phyloP scores from a whole-genome alignment of 345 rosid species.

The Euphorbia peplus region DNA sequence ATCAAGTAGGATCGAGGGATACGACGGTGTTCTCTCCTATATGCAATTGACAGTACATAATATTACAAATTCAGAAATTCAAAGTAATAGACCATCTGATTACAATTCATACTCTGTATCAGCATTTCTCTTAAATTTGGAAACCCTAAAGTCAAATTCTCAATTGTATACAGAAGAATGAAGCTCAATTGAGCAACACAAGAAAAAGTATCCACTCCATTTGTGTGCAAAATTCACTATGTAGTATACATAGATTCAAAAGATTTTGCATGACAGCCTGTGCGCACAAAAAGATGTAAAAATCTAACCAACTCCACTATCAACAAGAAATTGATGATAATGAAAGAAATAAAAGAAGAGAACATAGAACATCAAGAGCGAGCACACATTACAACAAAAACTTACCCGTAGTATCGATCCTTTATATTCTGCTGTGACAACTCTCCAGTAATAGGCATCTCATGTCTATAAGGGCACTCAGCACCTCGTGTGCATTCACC shows the following conservation, averaged over 20 bases:
- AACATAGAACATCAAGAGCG: not conserved
- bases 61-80: not conserved
- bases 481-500: constrained; percentile 97
- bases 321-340: not conserved
- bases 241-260: not conserved
- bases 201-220: not conserved
- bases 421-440: constrained; percentile 92
- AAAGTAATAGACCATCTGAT: not conserved
- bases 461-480: constrained; percentile 95
- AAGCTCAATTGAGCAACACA: not conserved
- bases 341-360: not conserved
- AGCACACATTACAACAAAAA: not conserved
- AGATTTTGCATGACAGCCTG: not conserved
- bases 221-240: not conserved
- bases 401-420: constrained; percentile 96
- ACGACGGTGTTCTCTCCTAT: not conserved
- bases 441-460: constrained; percentile 96
- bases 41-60: not conserved
- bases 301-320: not conserved
- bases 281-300: not conserved
- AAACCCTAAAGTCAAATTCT: not conserved
- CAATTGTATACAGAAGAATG: not conserved
- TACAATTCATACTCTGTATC: not conserved
- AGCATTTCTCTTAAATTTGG: not conserved
- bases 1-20: not conserved